Evolutionary conservation across 345 rosid species (phyloP).

Genomic region (Bruguiera parviflora): DNA sequence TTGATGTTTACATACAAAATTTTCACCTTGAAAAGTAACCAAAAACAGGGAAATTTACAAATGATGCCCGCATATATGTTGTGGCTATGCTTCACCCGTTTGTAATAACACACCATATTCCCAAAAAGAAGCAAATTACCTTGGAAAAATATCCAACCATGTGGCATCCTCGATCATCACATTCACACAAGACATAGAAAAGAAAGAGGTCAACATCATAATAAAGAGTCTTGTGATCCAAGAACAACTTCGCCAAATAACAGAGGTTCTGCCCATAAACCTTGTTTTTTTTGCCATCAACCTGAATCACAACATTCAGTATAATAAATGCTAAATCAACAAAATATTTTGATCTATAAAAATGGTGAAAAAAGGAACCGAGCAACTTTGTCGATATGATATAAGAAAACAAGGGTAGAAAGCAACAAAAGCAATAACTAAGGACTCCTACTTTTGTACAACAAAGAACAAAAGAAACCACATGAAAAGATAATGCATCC

Average conservation of each 20-base stretch:
- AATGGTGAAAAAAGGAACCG: background rate
- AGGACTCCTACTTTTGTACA: background rate
- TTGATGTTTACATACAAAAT: background rate
- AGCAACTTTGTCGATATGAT: background rate
- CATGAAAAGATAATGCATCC: too few species aligned
- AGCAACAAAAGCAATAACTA: background rate
- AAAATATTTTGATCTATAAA: background rate
- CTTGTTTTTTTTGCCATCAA: conserved; percentile 97
- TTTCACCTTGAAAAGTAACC: background rate
- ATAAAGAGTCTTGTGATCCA: conserved; percentile 98
- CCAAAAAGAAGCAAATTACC: conserved; percentile 35
- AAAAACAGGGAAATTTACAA: too few species aligned
- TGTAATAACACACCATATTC: background rate
- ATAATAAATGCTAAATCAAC: conserved; percentile 6
- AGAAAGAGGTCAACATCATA: conserved; percentile 96
- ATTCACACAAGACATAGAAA: conserved; percentile 88
- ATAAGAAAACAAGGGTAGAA: background rate
- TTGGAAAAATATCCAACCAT: conserved; percentile 99
- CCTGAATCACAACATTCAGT: conserved; percentile 29
- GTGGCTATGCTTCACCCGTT: too few species aligned
- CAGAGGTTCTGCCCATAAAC: conserved; percentile 99
- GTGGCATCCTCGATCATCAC: conserved; percentile 99
- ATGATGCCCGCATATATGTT: too few species aligned
- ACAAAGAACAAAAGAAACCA: too few species aligned
- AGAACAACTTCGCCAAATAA: conserved; percentile 92